Percentiles rank a stretch among this genome's conserved stretches.
Evolutionary conservation across 768 basidiomycete genomes (phyloP).

Genomic region (Leccinum boreale): DNA sequence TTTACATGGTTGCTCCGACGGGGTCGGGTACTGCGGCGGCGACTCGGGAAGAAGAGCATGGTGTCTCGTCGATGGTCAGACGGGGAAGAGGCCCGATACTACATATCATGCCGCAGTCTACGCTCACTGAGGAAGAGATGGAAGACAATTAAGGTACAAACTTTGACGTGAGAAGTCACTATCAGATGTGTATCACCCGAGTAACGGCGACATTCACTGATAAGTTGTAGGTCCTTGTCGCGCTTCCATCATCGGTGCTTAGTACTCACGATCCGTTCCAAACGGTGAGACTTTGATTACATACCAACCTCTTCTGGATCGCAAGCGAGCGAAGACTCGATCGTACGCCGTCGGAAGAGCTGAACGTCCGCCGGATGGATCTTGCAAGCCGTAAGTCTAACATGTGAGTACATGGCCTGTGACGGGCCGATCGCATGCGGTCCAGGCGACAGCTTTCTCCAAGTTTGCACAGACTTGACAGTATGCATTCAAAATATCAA

Average conservation of each 20-base stretch:
- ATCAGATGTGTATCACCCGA: background rate
- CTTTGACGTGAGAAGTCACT: background rate
- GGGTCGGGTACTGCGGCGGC: background rate
- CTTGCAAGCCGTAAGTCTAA: background rate
- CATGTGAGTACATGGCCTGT: background rate
- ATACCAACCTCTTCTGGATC: background rate
- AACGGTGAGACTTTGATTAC: background rate
- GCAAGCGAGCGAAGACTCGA: background rate
- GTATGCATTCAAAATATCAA: background rate
- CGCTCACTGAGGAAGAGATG: background rate
- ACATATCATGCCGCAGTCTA: too few relatives aligned
- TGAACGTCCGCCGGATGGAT: background rate
- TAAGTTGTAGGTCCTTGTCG: background rate
- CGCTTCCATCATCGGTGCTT: background rate
- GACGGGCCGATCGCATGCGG: background rate
- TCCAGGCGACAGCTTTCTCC: background rate
- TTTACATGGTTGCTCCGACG: background rate
- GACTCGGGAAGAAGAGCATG: background rate
- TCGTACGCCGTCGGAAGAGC: background rate
- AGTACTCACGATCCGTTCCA: background rate
- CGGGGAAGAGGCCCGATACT: too few relatives aligned
- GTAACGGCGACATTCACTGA: background rate
- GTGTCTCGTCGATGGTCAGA: background rate
- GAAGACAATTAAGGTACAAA: background rate
- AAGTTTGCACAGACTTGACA: background rate